Percentiles rank a stretch among this genome's conserved stretches.
Conservation (phyloP, 129 eudicot genomes). For the Escallonia rubra region DNA sequence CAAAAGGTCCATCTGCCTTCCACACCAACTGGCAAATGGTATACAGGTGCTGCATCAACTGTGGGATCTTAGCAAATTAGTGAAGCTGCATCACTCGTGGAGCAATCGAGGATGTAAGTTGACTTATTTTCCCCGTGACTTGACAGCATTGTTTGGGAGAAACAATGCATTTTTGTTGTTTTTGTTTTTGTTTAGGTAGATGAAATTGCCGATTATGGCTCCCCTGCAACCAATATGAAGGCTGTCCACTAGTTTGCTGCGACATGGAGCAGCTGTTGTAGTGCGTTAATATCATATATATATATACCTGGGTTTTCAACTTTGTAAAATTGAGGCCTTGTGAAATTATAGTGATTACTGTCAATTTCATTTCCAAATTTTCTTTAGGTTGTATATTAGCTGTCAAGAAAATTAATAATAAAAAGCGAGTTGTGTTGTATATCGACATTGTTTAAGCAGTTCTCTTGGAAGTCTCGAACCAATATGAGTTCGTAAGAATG, state of each 20-base stretch:
- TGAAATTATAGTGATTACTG: not conserved
- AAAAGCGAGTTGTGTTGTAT: too few relatives aligned
- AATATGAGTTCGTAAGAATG: too few relatives aligned
- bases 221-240: not conserved
- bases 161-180: not conserved
- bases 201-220: constrained; percentile 12
- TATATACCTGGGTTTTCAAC: not conserved
- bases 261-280: not conserved
- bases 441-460: too few relatives aligned
- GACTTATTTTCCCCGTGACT: too few relatives aligned
- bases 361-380: not conserved
- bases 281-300: not conserved
- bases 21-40: constrained; percentile 7
- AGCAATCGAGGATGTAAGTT: too few relatives aligned
- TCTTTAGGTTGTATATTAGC: not conserved
- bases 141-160: not conserved
- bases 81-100: too few relatives aligned
- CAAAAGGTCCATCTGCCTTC: not conserved
- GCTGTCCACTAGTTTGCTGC: too few relatives aligned
- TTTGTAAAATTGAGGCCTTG: not conserved
- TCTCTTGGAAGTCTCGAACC: too few relatives aligned
- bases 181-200: not conserved
- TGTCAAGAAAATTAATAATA: too few relatives aligned
- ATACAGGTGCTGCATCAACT: too few relatives aligned
- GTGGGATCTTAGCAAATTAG: too few relatives aligned